Evolutionary conservation across 805 yeast species (phyloP).

Genomic region (Peterozyma toletana): DNA sequence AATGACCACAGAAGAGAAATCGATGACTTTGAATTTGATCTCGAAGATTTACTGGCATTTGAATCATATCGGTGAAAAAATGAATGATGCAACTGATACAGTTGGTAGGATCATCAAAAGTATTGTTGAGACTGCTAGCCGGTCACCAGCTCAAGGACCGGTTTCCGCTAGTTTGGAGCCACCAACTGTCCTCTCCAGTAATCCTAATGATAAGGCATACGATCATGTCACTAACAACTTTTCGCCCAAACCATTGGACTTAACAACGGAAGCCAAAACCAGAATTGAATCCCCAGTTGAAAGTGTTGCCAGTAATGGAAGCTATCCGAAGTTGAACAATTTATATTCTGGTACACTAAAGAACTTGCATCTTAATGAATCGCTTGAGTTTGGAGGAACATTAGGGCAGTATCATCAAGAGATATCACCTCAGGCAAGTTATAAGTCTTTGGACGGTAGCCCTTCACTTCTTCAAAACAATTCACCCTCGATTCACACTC

Average conservation of each 20-base stretch:
- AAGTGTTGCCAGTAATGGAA: slow-evolving; percentile 2
- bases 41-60: slow-evolving; percentile 53
- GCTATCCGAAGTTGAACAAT: slow-evolving; percentile 2
- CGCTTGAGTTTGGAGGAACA: background rate
- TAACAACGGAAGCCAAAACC: background rate
- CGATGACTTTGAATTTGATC: slow-evolving; percentile 35
- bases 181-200: background rate
- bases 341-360: slow-evolving; percentile 6
- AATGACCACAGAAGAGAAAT: slow-evolving; percentile 31
- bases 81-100: slow-evolving; percentile 53
- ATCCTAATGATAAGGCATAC: slow-evolving; percentile 6
- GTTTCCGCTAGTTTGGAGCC: background rate
- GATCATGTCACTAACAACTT: slow-evolving; percentile 1
- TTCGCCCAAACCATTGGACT: background rate
- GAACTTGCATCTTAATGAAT: slow-evolving; percentile 1
- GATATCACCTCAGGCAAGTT: background rate
- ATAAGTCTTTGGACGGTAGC: slow-evolving; percentile 7
- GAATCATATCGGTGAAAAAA: slow-evolving; percentile 46
- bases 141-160: slow-evolving; percentile 4
- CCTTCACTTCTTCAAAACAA: slow-evolving; percentile 6
- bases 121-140: slow-evolving; percentile 37
- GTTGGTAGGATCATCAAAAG: slow-evolving; percentile 48
- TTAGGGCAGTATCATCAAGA: too few relatives aligned
- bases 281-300: slow-evolving; percentile 3
- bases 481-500: background rate